phyloP scores from a whole-genome alignment of 352 stramenopile genomes.

The Peronospora destructor region DNA sequence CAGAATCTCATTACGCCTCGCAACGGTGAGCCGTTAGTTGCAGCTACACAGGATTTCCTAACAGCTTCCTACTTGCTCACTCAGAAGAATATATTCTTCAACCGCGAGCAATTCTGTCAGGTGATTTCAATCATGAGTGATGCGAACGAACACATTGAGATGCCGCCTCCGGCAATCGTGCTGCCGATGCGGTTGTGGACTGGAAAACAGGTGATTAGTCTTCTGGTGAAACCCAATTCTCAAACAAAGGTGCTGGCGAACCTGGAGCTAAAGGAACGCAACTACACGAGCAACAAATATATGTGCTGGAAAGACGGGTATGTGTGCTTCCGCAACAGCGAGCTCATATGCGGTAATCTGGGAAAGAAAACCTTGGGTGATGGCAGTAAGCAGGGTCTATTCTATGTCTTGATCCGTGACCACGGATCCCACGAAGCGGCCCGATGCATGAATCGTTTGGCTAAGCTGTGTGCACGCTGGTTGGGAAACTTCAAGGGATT shows the following conservation, averaged over 20 bases:
- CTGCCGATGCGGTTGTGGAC: conserved; percentile 91
- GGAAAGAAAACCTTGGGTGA: conserved; percentile 98
- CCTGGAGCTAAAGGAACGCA: conserved; percentile 91
- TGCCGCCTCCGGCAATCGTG: conserved; percentile 69
- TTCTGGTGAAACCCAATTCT: conserved; percentile 86
- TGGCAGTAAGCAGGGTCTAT: conserved; percentile 96
- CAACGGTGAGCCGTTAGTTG: conserved; percentile 97
- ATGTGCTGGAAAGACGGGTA: conserved; percentile 99
- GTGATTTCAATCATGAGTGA: conserved; percentile 94
- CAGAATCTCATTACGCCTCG: conserved; percentile 97
- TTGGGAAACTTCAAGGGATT: conserved; percentile 96
- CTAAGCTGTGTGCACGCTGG: conserved; percentile 96
- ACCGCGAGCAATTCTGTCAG: conserved; percentile 93
- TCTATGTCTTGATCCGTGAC: conserved; percentile 97
- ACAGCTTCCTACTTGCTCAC: conserved; percentile 97
- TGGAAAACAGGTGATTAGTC: conserved; percentile 95
- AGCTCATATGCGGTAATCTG: conserved; percentile 97
- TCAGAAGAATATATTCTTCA: conserved; percentile 98
- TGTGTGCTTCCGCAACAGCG: conserved; percentile 93
- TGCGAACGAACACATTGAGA: conserved; percentile 91
- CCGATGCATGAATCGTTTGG: conserved; percentile 96
- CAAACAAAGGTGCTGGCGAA: conserved; percentile 77
- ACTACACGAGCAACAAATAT: conserved; percentile 91
- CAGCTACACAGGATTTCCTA: conserved; percentile 99
- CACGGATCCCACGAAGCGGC: conserved; percentile 89